Percentiles rank a stretch among this genome's conserved stretches.
Conservation (phyloP, 1,139 yeast species). For the Candida glucosophila region DNA sequence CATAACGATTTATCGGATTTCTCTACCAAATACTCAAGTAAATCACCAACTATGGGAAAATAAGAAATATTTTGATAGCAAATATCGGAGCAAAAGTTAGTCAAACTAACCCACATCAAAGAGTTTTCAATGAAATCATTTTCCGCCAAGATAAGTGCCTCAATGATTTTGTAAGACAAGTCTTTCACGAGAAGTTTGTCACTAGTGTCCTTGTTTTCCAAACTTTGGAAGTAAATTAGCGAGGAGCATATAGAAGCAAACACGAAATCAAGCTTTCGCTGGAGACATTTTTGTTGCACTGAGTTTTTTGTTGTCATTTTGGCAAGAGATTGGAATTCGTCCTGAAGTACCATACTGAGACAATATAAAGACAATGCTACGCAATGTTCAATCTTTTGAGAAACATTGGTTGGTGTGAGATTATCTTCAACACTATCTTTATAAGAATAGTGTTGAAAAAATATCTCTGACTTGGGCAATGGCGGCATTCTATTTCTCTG, state of each 20-base stretch:
- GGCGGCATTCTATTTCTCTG: conserved; percentile 19
- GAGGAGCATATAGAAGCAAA: conserved; percentile 11
- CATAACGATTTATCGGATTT: no score
- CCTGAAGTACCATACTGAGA: conserved; percentile 7
- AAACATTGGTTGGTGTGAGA: no score
- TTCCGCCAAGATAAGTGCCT: conserved; percentile 6
- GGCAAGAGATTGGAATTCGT: conserved; percentile 11
- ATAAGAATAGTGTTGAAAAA: no score
- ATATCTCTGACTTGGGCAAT: conserved; percentile 14
- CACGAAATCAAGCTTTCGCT: conserved; percentile 10
- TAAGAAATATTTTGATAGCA: conserved; percentile 20
- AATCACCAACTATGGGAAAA: conserved; percentile 11
- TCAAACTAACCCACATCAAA: conserved; percentile 19
- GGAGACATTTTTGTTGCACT: conserved; percentile 9
- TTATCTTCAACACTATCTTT: no score
- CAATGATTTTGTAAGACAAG: conserved; percentile 5
- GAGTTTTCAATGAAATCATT: conserved; percentile 6
- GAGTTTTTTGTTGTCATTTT: conserved; percentile 7
- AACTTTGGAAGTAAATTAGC: conserved; percentile 6
- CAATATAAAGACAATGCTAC: conserved; percentile 6
- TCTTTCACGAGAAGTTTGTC: conserved; percentile 3
- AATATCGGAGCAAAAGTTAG: conserved; percentile 22
- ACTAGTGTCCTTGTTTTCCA: conserved; percentile 1
- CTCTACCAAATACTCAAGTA: conserved; percentile 13
- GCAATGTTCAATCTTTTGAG: conserved; percentile 5